Evolutionary conservation across 495 filamentous ascomycete genomes (phyloP), one percentile per base, ranked within the genome.

Genomic region (Bryoglossum gracile): DNA sequence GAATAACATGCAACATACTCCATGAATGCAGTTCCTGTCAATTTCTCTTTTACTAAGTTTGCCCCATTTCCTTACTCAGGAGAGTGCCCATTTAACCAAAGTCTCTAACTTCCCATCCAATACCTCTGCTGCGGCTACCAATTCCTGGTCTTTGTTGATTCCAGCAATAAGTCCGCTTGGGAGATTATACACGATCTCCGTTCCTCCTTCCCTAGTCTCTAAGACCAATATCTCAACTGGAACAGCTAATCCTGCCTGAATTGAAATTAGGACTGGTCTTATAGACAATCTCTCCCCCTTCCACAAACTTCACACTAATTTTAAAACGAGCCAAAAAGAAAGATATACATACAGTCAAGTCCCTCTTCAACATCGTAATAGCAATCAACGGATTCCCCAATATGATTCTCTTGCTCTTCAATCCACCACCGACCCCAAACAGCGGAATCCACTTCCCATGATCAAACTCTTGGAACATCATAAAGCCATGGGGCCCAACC

Each of bases 201-300:
- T 48, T 4, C 50, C 50, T 2, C n/a, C 24, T 16, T 42, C 13
- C 37, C 16, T 21, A 9, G 40, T 37, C 35, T 57, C 55, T 13
- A 33, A 4, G 4, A 57, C 45, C 46, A 57, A 32, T 3, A 57
- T 8, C 36, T 53, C 55, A 43, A 57, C 55, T 1, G 55, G 55
- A 13, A 53, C 55, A 26, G 35, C 47, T 8, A 53, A 25, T 14
- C 46, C 50, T 3, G 55, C n/a, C 52, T n/a, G n/a, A n/a, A n/a
- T n/a, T n/a, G n/a, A n/a, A n/a, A n/a, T n/a, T n/a, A n/a, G n/a
- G n/a, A n/a, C n/a, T n/a, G n/a, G n/a, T n/a, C n/a, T n/a, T n/a
- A n/a, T n/a, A n/a, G n/a, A n/a, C n/a, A n/a, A n/a, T n/a, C n/a
- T n/a, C n/a, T n/a, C n/a, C n/a, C n/a, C n/a, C n/a, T n/a, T n/a